These are phyloP conservation scores for Ajuga reptans DNA, from an alignment of 305 asterid species.

Conservation along the genomic window DNA sequence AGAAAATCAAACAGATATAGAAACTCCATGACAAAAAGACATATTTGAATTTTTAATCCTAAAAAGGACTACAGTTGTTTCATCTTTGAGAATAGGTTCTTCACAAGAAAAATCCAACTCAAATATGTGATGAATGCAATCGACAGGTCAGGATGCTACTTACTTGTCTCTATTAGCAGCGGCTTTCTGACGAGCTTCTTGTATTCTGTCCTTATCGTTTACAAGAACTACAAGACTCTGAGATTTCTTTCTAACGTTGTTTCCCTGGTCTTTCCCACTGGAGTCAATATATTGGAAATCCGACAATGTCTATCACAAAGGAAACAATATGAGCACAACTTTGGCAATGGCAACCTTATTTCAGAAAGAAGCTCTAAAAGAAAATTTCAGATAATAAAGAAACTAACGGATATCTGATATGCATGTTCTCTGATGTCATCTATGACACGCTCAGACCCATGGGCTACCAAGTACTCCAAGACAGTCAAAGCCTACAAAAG, in stretches of 20 bases:
- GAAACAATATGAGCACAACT: slow-evolving; percentile 15
- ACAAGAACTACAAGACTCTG: slow-evolving; percentile 84
- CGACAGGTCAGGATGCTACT: slow-evolving; percentile 26
- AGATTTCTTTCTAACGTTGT: slow-evolving; percentile 84
- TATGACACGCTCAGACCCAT: slow-evolving; percentile 91
- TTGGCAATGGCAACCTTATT: background rate
- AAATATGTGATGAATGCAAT: slow-evolving; percentile 12
- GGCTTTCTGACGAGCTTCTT: slow-evolving; percentile 88
- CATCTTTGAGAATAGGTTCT: background rate
- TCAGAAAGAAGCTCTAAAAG: background rate
- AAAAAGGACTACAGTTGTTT: background rate
- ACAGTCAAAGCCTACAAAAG: slow-evolving; percentile 77
- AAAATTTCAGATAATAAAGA: slow-evolving; percentile 18
- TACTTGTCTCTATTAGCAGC: slow-evolving; percentile 82
- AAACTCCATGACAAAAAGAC: background rate
- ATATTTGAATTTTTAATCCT: background rate
- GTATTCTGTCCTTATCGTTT: slow-evolving; percentile 91
- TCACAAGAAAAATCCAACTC: background rate
- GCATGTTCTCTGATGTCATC: slow-evolving; percentile 96
- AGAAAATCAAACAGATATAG: background rate
- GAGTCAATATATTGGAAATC: slow-evolving; percentile 94
- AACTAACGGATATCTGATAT: slow-evolving; percentile 83
- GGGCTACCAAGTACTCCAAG: slow-evolving; percentile 88
- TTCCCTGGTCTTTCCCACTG: slow-evolving; percentile 89
- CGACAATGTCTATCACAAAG: slow-evolving; percentile 61